A percentile compares a stretch with the other conserved stretches of the same genome.
Conservation (phyloP, 441 rosid genomes). For the Gossypium schwendimanii region DNA sequence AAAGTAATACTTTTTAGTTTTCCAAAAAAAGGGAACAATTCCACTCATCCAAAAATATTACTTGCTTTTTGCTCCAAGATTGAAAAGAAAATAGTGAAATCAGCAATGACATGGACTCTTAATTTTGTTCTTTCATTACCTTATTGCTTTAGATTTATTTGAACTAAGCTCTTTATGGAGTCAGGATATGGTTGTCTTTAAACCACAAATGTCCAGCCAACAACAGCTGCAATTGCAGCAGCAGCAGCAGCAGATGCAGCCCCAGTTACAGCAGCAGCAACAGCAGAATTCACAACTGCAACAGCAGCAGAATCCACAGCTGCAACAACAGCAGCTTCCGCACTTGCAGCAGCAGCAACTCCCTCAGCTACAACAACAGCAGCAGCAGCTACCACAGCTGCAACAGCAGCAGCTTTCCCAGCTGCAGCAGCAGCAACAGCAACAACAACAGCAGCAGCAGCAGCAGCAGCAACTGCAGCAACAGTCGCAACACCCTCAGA, state of each 20-base stretch:
- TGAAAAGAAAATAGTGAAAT: background rate
- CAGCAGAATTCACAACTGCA: conserved; percentile 20
- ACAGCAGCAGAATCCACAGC: conserved; percentile 30
- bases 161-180: conserved; percentile 12
- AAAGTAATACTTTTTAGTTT: background rate
- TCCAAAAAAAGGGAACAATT: background rate
- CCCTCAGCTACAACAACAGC: conserved; percentile 26
- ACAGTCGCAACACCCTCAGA: conserved; percentile 20
- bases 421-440: conserved; percentile 40
- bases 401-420: conserved; percentile 26
- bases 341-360: conserved; percentile 23
- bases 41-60: background rate
- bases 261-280: conserved; percentile 16
- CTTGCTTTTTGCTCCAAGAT: background rate
- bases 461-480: conserved; percentile 15
- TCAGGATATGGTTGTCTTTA: conserved; percentile 92
- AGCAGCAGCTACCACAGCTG: conserved; percentile 18
- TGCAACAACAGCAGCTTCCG: conserved; percentile 28
- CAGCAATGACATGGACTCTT: background rate
- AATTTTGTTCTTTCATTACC: background rate
- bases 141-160: conserved; percentile 4
- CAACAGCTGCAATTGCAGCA: conserved; percentile 42
- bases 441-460: conserved; percentile 18
- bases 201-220: conserved; percentile 71
- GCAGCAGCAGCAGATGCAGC: conserved; percentile 30